phyloP scores from a whole-genome alignment of 495 filamentous ascomycete genomes.

The Xylaria castorea region DNA sequence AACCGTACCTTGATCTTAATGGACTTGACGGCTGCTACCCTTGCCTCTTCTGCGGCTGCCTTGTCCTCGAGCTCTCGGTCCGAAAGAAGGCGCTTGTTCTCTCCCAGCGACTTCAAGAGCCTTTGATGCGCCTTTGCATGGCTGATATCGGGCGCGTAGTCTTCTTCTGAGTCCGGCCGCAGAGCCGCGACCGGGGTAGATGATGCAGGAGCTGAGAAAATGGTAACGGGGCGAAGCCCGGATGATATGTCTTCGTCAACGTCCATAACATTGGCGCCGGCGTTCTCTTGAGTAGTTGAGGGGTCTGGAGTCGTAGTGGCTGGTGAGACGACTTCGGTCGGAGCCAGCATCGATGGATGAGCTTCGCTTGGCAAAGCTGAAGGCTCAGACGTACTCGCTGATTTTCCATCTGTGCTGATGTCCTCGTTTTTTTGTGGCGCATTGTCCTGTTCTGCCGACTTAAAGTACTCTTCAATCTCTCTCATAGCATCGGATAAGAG shows the following conservation, averaged over 20 bases:
- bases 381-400: slow-evolving; percentile 25
- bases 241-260: slow-evolving; percentile 30
- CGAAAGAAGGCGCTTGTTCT: slow-evolving; percentile 72
- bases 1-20: slow-evolving; percentile 84
- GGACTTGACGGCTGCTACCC: slow-evolving; percentile 66
- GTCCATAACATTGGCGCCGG: slow-evolving; percentile 39
- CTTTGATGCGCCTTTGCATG: slow-evolving; percentile 85
- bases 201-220: slow-evolving; percentile 77
- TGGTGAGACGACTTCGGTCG: slow-evolving; percentile 13
- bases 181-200: slow-evolving; percentile 77
- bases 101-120: slow-evolving; percentile 65
- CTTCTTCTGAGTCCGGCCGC: slow-evolving; percentile 67
- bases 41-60: slow-evolving; percentile 64
- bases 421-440: slow-evolving; percentile 17
- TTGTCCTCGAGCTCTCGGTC: slow-evolving; percentile 69
- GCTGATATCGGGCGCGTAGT: slow-evolving; percentile 83
- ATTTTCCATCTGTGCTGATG: slow-evolving; percentile 18
- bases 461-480: slow-evolving; percentile 77
- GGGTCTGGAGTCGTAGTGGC: slow-evolving; percentile 22
- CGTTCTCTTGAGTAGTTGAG: slow-evolving; percentile 18
- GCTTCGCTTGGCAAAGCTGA: slow-evolving; percentile 25
- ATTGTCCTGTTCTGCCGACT: slow-evolving; percentile 45
- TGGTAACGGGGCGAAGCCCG: slow-evolving; percentile 61
- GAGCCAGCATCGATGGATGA: slow-evolving; percentile 19
- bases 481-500: slow-evolving; percentile 86